Evolutionary conservation across 495 filamentous ascomycete species (phyloP), one percentile per base, ranked within the genome.

Genomic region (Talaromyces borbonicus): DNA sequence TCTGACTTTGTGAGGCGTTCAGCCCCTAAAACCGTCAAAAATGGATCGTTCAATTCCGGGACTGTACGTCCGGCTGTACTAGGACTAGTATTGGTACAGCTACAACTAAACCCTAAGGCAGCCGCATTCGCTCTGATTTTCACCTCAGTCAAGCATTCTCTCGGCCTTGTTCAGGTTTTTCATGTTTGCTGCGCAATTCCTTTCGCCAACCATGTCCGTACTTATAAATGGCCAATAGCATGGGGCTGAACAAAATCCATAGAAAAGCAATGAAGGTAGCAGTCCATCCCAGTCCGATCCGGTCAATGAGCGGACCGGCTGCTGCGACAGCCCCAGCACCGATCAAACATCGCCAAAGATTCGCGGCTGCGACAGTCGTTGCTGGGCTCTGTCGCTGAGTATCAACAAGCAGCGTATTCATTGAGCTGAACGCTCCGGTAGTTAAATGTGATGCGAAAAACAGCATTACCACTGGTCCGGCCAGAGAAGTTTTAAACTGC

Each of bases 331-430:
- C 73, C 0, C 60, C 81, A 0, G 82, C 84, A 3, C 81, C 83
- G 5, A 86, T 53, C 29, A 80, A 54, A 49, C 82, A 87, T 5
- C 83, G 60, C 0, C 78, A 74, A 5, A 89, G 60, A 53, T 89
- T 87, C 49, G 81, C 83, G 2, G 81, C 77, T 5, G 84, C 83
- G 18, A 80, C 79, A 0, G 77, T 81, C 0, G 83, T 78, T 0
- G 75, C 77, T 0, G 83, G 79, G 59, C 72, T 1, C 61, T 57
- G 4, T 74, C 75, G 51, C 81, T 46, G 14, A 4, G 30, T 46
- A 43, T 87, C 84, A 2, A 85, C 71, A 8, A 87, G 18, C 22
- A 48, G n/a, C 6, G 37, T 41, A n/a, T 48, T 48, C n/a, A 49
- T 39, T 48, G 59, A 26, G 59, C 72, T 74, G 45, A 79, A 79